phyloP scores from a whole-genome alignment of 2,329 filamentous ascomycete species.

The Didymella sp. region DNA sequence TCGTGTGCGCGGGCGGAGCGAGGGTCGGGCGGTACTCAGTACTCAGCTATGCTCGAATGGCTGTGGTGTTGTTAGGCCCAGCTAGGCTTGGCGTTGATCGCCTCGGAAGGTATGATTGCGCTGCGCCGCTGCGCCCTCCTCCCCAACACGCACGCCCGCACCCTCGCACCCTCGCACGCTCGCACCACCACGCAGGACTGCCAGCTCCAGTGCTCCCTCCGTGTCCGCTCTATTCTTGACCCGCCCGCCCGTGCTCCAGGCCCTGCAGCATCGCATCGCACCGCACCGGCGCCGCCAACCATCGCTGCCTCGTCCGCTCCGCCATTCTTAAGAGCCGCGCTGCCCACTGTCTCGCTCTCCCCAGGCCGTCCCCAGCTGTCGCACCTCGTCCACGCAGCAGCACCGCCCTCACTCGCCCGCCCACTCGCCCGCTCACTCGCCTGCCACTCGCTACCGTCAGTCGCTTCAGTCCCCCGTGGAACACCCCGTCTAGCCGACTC shows the following conservation, averaged over 20 bases:
- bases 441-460: constrained; percentile 14
- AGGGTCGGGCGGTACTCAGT: constrained; percentile 1
- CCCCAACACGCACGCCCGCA: neutral
- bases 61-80: constrained; percentile 9
- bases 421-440: constrained; percentile 18
- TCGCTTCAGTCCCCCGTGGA: constrained; percentile 21
- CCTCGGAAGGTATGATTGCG: neutral
- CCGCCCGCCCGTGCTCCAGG: constrained; percentile 1
- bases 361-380: constrained; percentile 4
- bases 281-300: constrained; percentile 6
- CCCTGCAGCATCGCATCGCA: constrained; percentile 1
- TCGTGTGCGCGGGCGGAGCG: constrained; percentile 22
- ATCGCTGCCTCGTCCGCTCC: neutral
- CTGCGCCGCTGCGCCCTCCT: neutral
- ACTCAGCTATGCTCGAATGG: neutral
- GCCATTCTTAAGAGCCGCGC: constrained; percentile 8
- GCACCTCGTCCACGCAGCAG: constrained; percentile 6
- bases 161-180: neutral
- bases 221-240: constrained; percentile 5
- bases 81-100: neutral
- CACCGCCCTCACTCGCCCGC: neutral
- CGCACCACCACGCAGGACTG: neutral
- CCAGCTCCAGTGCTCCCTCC: neutral
- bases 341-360: constrained; percentile 9
- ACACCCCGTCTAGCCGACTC: neutral